phyloP scores from a whole-genome alignment of 164 flowering plant genomes.

The Echeveria elegans region DNA sequence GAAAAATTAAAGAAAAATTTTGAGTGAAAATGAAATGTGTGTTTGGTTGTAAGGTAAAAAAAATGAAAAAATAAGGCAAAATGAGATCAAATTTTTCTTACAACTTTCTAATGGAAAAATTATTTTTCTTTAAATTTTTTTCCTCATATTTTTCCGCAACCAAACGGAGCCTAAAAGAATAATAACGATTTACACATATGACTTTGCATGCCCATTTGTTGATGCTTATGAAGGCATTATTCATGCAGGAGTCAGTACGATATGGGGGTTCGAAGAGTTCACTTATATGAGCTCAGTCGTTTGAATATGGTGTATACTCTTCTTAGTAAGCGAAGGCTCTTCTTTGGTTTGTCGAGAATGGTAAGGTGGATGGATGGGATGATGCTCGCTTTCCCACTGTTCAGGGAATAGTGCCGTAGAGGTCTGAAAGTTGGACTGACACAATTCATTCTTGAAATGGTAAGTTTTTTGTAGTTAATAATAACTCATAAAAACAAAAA shows the following conservation, averaged over 20 bases:
- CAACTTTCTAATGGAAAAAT: no score
- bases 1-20: no score
- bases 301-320: slow-evolving; percentile 92
- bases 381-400: slow-evolving; percentile 97
- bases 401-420: slow-evolving; percentile 91
- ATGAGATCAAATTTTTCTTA: no score
- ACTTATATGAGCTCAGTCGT: slow-evolving; percentile 83
- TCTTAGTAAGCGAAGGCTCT: slow-evolving; percentile 95
- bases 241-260: slow-evolving; percentile 77
- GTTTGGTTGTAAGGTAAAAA: no score
- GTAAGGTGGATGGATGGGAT: slow-evolving; percentile 97
- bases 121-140: no score
- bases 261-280: slow-evolving; percentile 67
- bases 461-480: slow-evolving; percentile 12
- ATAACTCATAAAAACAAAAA: not conserved
- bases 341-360: slow-evolving; percentile 91
- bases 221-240: no score
- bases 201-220: no score
- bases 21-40: no score
- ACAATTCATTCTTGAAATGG: slow-evolving; percentile 92
- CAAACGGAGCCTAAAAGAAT: no score
- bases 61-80: no score
- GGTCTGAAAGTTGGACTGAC: slow-evolving; percentile 78
- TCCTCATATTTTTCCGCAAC: no score
- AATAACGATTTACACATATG: no score